Base-by-base conservation (phyloP, 495 filamentous ascomycete genomes). In the Podospora conica region DNA sequence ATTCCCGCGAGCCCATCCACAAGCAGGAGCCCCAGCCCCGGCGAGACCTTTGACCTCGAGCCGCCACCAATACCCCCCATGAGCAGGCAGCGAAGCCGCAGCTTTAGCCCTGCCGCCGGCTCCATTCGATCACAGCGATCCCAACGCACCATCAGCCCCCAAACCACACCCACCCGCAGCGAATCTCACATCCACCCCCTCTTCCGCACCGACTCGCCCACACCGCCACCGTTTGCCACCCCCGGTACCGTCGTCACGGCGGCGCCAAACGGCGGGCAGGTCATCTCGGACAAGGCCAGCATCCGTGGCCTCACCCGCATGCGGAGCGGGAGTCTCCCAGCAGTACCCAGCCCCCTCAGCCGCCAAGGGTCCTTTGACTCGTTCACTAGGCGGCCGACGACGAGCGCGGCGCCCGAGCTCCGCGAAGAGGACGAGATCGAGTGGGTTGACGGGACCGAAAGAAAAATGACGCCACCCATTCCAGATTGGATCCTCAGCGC, bases 111-210 rank as follows among this genome's bases (percentile, higher is more conserved):
- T 15, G 73, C 40, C 15, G 15, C 40, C 40, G 40, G 40, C 40
- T 48, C 40, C 15, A 7, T 48, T 8, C 40, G 40, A 48, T 48
- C 40, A 7, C 40, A 48, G 40, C 40, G 40, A 68, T 71, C 22
- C 68, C 78, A 60, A 80, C 75, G 12, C 76, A 76, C 40, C 71
- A 76, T 48, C 18, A 48, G 40, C 18, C 40, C 40, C 18, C 40
- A 48, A n/a, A 48, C 40, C 40, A 48, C 40, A 12, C 66, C 71
- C 7, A 76, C 74, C 0, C 71, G 80, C 33, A 83, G 82, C 71
- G 89, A 95, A 73, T 83, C 87, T 15, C 86, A 93, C 71, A 95
- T 96, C 65, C 92, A 96, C 71, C 92, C 92, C 1, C 83, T 96
- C 11, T 95, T 96, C 77, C 85, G 92, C 62, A 87, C 87, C 1